Percentiles rank a stretch among this genome's conserved stretches.
Evolutionary conservation across 2,329 filamentous ascomycete genomes (phyloP).

Genomic region (Uncinocarpus reesii): DNA sequence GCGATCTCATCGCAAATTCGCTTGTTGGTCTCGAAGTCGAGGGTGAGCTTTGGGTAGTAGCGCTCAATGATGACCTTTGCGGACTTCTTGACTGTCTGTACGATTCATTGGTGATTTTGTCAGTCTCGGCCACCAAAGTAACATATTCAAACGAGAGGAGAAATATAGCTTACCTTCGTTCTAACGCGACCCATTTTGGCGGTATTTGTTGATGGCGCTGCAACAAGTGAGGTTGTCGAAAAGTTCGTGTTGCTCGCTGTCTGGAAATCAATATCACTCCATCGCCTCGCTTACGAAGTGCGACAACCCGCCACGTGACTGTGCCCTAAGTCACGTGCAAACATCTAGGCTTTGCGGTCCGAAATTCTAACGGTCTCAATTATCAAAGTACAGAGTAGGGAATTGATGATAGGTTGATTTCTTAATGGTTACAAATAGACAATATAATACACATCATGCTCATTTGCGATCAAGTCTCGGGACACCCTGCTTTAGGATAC

Average conservation of each 20-base stretch:
- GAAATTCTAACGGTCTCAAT: too few species aligned
- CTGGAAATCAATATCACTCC: neutral
- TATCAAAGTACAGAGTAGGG: too few species aligned
- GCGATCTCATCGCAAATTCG: constrained; percentile 99
- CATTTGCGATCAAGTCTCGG: constrained; percentile 8
- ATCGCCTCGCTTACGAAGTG: constrained; percentile 1
- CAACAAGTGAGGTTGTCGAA: constrained; percentile 35
- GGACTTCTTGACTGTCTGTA: constrained; percentile 63
- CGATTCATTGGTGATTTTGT: constrained; percentile 11
- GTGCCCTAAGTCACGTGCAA: constrained; percentile 7
- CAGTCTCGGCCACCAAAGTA: neutral
- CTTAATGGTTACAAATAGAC: neutral
- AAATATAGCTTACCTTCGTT: constrained; percentile 20
- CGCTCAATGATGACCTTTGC: constrained; percentile 99
- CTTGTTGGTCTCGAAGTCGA: constrained; percentile 99
- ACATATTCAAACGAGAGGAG: neutral
- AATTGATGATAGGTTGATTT: neutral
- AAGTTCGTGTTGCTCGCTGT: constrained; percentile 2
- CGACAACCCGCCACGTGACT: neutral
- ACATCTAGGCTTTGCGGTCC: too few species aligned
- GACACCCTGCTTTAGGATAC: neutral
- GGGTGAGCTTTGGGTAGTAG: constrained; percentile 93
- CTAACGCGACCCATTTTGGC: constrained; percentile 18
- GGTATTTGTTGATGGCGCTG: constrained; percentile 18
- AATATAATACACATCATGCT: constrained; percentile 4